A percentile compares a stretch with the other conserved stretches of the same genome.
Conservation (phyloP, 2,329 filamentous ascomycete species). For the Lojkania enalia region DNA sequence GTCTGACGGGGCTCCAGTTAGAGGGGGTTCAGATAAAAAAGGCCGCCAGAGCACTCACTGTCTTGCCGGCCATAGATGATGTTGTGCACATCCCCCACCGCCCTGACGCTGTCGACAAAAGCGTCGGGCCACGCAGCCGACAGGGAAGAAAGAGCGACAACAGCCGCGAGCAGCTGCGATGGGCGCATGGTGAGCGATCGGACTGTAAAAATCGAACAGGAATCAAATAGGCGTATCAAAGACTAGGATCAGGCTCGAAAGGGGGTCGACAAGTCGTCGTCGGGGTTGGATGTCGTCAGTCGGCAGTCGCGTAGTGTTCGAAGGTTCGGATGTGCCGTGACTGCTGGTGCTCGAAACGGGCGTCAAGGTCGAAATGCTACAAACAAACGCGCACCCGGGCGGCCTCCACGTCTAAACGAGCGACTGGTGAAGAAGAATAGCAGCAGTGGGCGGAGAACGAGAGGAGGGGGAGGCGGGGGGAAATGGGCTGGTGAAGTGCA, state of each 20-base stretch:
- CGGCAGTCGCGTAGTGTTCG: background rate
- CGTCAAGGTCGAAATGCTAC: too few species aligned
- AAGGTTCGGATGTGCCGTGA: too few species aligned
- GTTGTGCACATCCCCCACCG: conserved; percentile 30
- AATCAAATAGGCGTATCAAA: conserved; percentile 16
- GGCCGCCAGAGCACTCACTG: conserved; percentile 19
- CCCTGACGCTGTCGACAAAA: conserved; percentile 35
- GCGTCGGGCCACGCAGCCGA: conserved; percentile 38
- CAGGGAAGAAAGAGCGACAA: conserved; percentile 42
- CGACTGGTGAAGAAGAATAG: conserved; percentile 38
- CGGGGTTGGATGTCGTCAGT: background rate
- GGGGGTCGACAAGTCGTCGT: background rate
- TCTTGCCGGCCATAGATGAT: conserved; percentile 39
- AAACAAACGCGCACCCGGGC: background rate
- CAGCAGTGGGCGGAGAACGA: conserved; percentile 1
- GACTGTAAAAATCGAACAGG: conserved; percentile 1
- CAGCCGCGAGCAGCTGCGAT: conserved; percentile 43
- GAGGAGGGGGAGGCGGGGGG: conserved; percentile 9
- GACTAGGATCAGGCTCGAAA: conserved; percentile 28
- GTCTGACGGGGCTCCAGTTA: conserved; percentile 7
- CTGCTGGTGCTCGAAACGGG: too few species aligned
- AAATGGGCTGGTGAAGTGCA: conserved; percentile 7
- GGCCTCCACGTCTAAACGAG: conserved; percentile 33
- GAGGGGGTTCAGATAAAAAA: background rate
- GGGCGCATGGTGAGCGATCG: conserved; percentile 36